phyloP scores from a whole-genome alignment of 129 eudicot species.

The Solidago caesia region DNA sequence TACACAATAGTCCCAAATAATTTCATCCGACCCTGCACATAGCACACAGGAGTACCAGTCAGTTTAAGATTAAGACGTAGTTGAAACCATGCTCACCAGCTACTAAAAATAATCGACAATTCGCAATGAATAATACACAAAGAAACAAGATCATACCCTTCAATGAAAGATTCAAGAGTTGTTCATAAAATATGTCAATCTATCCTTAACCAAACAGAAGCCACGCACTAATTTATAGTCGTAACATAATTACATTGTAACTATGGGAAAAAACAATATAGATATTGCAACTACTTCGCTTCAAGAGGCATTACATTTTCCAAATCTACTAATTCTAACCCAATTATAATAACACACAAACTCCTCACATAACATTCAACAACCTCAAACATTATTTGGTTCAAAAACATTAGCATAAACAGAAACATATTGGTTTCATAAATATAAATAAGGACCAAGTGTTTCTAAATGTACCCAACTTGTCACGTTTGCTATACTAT shows the following conservation, averaged over 20 bases:
- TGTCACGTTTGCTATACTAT: no score
- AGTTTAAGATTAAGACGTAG: background rate
- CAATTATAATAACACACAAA: background rate
- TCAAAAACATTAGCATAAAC: background rate
- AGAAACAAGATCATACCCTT: conserved; percentile 2
- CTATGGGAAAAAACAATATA: background rate
- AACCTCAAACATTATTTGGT: background rate
- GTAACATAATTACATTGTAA: background rate
- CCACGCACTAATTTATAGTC: conserved; percentile 5
- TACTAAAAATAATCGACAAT: background rate
- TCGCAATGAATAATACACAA: background rate
- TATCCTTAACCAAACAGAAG: conserved; percentile 1
- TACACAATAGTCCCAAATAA: conserved; percentile 40
- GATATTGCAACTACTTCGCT: background rate
- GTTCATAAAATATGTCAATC: background rate
- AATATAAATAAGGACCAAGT: background rate
- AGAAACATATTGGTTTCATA: background rate
- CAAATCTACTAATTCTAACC: background rate
- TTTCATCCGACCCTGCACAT: conserved; percentile 14
- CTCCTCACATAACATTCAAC: background rate
- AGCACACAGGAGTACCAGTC: background rate
- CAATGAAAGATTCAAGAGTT: background rate
- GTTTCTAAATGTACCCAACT: no score
- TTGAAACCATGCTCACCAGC: background rate
- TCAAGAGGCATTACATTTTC: background rate